Base-by-base conservation (phyloP, 164 flowering plant genomes). In the Magnolia kwangsiensis region DNA sequence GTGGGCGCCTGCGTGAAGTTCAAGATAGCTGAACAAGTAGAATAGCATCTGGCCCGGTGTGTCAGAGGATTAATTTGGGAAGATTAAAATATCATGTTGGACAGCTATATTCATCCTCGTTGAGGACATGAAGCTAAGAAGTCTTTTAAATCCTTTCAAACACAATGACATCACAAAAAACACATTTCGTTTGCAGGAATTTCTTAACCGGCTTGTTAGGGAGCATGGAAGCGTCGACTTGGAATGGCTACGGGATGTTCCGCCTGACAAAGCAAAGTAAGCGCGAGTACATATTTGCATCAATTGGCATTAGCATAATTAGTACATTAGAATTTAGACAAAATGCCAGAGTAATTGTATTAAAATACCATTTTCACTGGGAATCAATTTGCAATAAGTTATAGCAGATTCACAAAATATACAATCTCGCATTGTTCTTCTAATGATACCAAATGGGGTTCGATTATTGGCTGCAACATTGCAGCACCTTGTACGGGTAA, bases 221-320 rank as follows among this genome's bases (percentile, higher is more conserved):
- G 98, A 94, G 0, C 98, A 96, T 80, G 98, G 92, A 80, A 90
- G 94, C 87, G 83, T 90, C 69, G 94, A 96, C 78, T 90, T 96
- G 23, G 99, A 96, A 81, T 96, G 99, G 99, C 78, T 96, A 78
- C 87, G 95, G 67, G 98, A 96, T 75, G 86, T 93, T 68, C 92
- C 92, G 63, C 98, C 99, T 18, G 98, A 95, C 84, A 88, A 92
- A 85, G 96, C 97, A 74, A 96, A 94, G 99, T 96, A 90, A 89
- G 93, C 4, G 20, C 37, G 23, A 20, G 8, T 49, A 45, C 63
- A 24, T 66, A 20, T 66, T 24, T 66, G 69, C n/a, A 5, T 27
- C 31, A 24, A 66, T 29, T 31, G 6, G 14, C 71, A 7, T 68
- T 31, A 68, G 29, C 18, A 29, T 29, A 37, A 37, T 14, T 68